Evolutionary conservation across 2,329 filamentous ascomycete species (phyloP).

Genomic region (Penicillium rolfsii): DNA sequence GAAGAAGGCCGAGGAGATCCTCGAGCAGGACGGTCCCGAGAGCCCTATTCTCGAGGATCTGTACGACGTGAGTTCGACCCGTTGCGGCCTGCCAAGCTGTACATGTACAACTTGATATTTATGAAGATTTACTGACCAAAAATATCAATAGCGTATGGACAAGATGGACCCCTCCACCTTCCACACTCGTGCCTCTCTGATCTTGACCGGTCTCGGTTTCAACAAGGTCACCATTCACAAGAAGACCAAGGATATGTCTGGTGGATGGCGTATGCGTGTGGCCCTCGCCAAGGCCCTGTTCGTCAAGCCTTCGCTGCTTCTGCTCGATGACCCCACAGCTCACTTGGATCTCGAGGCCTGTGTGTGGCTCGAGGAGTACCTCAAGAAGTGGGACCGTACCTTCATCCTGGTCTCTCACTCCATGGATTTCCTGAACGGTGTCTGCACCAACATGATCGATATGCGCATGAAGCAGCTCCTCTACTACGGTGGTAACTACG

Average conservation of each 20-base stretch:
- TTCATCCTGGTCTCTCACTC: conserved; percentile 96
- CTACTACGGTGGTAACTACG: conserved; percentile 99
- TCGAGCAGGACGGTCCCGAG: conserved; percentile 91
- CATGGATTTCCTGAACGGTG: conserved; percentile 98
- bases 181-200: conserved; percentile 90
- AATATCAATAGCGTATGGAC: conserved; percentile 79
- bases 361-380: conserved; percentile 99
- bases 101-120: background rate
- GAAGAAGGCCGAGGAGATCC: conserved; percentile 81
- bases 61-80: conserved; percentile 74
- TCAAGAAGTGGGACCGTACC: conserved; percentile 99
- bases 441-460: conserved; percentile 97
- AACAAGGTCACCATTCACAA: conserved; percentile 98
- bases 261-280: conserved; percentile 99
- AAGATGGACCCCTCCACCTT: conserved; percentile 98
- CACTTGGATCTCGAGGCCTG: conserved; percentile 99
- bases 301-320: conserved; percentile 92
- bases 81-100: background rate
- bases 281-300: conserved; percentile 96
- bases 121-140: background rate
- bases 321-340: conserved; percentile 97
- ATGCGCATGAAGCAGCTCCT: conserved; percentile 87
- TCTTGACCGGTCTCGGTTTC: conserved; percentile 97
- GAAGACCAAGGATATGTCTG: conserved; percentile 99
- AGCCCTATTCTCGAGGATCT: conserved; percentile 87